phyloP scores from a whole-genome alignment of 352 stramenopile species.

The Peronospora farinosa region DNA sequence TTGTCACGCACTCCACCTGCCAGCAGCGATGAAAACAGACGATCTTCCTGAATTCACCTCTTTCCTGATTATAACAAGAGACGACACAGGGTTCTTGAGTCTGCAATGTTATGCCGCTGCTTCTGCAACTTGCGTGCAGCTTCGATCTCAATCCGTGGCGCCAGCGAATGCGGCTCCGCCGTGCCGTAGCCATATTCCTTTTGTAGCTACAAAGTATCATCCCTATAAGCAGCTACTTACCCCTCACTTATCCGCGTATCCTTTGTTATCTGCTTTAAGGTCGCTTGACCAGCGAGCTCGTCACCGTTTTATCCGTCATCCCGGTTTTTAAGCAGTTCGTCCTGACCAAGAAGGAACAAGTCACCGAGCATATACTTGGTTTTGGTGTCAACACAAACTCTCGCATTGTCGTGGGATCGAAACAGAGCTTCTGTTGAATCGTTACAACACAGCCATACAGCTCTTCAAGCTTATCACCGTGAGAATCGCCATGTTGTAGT shows the following conservation, averaged over 20 bases:
- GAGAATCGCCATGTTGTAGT: not conserved
- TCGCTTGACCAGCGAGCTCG: no score
- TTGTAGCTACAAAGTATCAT: no score
- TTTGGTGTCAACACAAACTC: not conserved
- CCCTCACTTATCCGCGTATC: no score
- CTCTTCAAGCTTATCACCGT: not conserved
- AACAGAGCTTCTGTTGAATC: no score
- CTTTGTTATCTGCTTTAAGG: no score
- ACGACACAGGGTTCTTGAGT: slow-evolving; percentile 76
- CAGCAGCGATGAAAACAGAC: slow-evolving; percentile 12
- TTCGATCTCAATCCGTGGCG: slow-evolving; percentile 27
- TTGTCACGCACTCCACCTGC: slow-evolving; percentile 18
- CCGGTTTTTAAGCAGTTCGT: no score
- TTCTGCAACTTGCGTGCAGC: slow-evolving; percentile 53
- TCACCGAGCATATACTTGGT: not conserved
- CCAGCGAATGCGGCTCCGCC: slow-evolving; percentile 37
- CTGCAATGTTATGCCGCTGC: slow-evolving; percentile 64
- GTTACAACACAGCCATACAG: no score
- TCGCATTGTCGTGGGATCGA: not conserved
- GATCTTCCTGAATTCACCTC: slow-evolving; percentile 30
- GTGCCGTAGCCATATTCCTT: no score
- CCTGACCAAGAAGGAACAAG: no score
- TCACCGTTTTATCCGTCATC: no score
- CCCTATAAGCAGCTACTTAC: no score
- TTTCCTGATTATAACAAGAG: slow-evolving; percentile 57